phyloP scores from a whole-genome alignment of 2,329 filamentous ascomycete genomes.

The Venturia pyrina region DNA sequence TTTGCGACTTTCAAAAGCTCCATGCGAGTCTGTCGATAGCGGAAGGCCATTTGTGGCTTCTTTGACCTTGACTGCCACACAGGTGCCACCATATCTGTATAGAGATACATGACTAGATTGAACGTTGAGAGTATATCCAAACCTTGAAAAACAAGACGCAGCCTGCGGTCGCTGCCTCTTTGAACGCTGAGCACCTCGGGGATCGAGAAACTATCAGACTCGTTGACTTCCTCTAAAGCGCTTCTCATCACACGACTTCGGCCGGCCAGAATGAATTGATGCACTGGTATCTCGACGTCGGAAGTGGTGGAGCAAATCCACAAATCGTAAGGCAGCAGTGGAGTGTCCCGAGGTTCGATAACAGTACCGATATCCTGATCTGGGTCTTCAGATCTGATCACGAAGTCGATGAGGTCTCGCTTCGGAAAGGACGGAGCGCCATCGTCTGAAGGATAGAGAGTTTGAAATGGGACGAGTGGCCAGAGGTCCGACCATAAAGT shows the following conservation, averaged over 20 bases:
- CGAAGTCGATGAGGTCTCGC: conserved; percentile 14
- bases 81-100: conserved; percentile 70
- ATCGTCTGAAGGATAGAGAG: conserved; percentile 30
- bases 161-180: conserved; percentile 39
- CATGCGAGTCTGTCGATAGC: conserved; percentile 61
- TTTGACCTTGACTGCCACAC: conserved; percentile 74
- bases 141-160: conserved; percentile 54
- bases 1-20: conserved; percentile 84
- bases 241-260: conserved; percentile 57
- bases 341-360: conserved; percentile 27
- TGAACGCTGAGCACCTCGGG: conserved; percentile 52
- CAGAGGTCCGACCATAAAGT: conserved; percentile 65
- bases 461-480: conserved; percentile 58
- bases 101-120: conserved; percentile 70
- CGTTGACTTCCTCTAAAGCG: conserved; percentile 49
- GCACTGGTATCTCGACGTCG: conserved; percentile 64
- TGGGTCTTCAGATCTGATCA: conserved; percentile 13
- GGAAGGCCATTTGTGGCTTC: conserved; percentile 53
- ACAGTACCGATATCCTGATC: conserved; percentile 16
- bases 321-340: conserved; percentile 30
- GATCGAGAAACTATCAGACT: conserved; percentile 38
- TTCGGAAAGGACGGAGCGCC: conserved; percentile 2
- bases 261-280: conserved; percentile 69
- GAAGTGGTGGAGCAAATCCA: conserved; percentile 48
- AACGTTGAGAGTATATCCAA: conserved; percentile 70